phyloP scores from a whole-genome alignment of 768 basidiomycete genomes.

The Harrya chromipes region DNA sequence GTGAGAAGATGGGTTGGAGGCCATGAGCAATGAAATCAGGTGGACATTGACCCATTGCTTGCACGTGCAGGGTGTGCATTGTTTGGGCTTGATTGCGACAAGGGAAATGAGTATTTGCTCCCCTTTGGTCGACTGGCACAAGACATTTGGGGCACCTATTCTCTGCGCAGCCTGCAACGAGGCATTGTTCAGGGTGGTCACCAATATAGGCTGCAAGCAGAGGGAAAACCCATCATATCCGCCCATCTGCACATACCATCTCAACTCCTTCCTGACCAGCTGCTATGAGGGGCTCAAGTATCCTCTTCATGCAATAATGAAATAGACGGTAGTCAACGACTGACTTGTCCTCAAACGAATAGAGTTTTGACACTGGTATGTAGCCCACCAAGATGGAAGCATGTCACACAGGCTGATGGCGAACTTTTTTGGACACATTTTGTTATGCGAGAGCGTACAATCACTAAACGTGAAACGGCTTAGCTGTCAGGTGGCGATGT shows the following conservation, averaged over 20 bases:
- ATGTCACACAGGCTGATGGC: not conserved
- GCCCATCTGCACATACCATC: constrained; percentile 2
- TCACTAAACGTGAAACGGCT: too few relatives aligned
- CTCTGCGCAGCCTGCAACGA: not conserved
- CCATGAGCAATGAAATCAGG: not conserved
- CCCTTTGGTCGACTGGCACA: not conserved
- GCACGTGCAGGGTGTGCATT: not conserved
- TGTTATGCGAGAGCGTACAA: too few relatives aligned
- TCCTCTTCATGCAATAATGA: constrained; percentile 3
- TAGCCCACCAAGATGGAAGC: not conserved
- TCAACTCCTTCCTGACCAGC: not conserved
- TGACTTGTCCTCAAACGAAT: not conserved
- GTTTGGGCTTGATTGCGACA: not conserved
- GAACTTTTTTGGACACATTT: not conserved
- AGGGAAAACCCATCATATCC: not conserved
- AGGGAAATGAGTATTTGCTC: not conserved
- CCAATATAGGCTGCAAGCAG: not conserved
- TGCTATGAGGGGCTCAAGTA: not conserved
- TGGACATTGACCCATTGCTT: not conserved
- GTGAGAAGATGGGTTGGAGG: not conserved
- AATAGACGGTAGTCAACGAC: not conserved
- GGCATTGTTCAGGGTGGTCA: constrained; percentile 1
- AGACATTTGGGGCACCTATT: not conserved
- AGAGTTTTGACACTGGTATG: not conserved
- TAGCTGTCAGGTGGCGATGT: too few relatives aligned